phyloP scores from a whole-genome alignment of 164 flowering plant genomes.

The Nelumbo lutea region DNA sequence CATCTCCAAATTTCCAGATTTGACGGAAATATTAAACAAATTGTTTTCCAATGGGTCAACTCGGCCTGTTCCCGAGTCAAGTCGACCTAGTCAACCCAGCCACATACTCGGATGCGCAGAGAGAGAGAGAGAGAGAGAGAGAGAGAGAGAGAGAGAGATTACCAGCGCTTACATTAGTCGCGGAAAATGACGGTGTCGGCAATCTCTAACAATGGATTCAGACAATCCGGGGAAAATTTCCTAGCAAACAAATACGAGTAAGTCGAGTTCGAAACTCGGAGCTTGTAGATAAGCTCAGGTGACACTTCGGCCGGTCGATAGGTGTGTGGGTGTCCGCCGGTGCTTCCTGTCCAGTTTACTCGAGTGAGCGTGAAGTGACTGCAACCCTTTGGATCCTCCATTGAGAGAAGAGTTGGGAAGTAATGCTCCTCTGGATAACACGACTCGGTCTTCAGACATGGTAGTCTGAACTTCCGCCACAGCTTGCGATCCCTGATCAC shows the following conservation, averaged over 20 bases:
- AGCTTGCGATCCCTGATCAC: slow-evolving; percentile 57
- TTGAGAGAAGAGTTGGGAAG: slow-evolving; percentile 75
- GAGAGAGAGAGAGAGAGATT: not conserved
- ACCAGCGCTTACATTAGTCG: slow-evolving; percentile 28
- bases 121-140: not conserved
- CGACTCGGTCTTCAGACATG: slow-evolving; percentile 52
- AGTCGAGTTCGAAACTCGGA: slow-evolving; percentile 58
- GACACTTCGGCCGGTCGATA: slow-evolving; percentile 56
- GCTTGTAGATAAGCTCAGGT: slow-evolving; percentile 38
- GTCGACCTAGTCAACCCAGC: not conserved
- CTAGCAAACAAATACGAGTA: slow-evolving; percentile 68
- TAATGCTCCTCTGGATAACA: slow-evolving; percentile 98
- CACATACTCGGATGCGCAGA: not conserved
- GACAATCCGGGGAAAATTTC: slow-evolving; percentile 76
- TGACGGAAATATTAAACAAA: not conserved
- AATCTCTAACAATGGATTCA: slow-evolving; percentile 55
- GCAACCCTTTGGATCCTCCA: slow-evolving; percentile 70
- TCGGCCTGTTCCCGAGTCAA: not conserved
- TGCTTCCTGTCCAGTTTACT: slow-evolving; percentile 86
- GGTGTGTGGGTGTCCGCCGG: slow-evolving; percentile 73
- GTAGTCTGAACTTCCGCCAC: slow-evolving; percentile 76
- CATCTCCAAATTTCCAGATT: too few species aligned
- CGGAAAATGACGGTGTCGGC: slow-evolving; percentile 63
- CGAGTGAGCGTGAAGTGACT: slow-evolving; percentile 56
- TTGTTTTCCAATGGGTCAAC: not conserved